Evolutionary conservation across 2,329 filamentous ascomycete genomes (phyloP), one percentile per base, ranked within the genome.

Genomic region (Microascus cirrosus): DNA sequence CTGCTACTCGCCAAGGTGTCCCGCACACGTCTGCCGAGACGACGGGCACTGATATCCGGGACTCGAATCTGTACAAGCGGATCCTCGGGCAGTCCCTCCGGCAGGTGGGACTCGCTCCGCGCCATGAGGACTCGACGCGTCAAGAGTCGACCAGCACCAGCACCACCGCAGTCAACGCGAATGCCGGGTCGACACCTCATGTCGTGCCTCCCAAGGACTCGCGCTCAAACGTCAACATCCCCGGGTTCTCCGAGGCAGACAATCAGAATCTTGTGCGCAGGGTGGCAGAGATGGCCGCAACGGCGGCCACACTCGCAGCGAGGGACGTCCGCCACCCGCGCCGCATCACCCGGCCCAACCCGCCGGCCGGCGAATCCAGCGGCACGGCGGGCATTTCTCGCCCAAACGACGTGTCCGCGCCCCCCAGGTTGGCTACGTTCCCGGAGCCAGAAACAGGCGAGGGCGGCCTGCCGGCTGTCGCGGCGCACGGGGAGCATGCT

Each of bases 241-340:
- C 86, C 1, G 88, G 89, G 3, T 79, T 96, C 24, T 89, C 88
- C 15, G 85, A 89, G 53, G 86, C 90, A 61, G 89, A 96, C 63
- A 96, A 92, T 68, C 85, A 86, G 63, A 81, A 81, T 35, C 77
- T 97, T 18, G 85, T 90, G 24, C 89, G 90, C 53, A 90, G 95
- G 66, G 90, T 97, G 18, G 90, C 91, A 3, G 94, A 97, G 72
- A 89, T 97, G 69, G 93, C 93, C 8, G 93, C 94, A 7, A 94
- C 92, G 0, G 92, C 92, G 20, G 92, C 90, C 1, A 86, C 91
- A 1, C 83, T 95, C 62, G 93, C 92, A 53, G 89, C 92, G 51
- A 83, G 89, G 60, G 91, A 96, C 72, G 85, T 83, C 3, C 71
- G 58, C 12, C 36, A 54, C 20, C 25, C 28, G 2, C 24, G 25